Evolutionary conservation across 2,329 filamentous ascomycete species (phyloP), one percentile per base, ranked within the genome.

Genomic region (Stagonosporopsis tanaceti): DNA sequence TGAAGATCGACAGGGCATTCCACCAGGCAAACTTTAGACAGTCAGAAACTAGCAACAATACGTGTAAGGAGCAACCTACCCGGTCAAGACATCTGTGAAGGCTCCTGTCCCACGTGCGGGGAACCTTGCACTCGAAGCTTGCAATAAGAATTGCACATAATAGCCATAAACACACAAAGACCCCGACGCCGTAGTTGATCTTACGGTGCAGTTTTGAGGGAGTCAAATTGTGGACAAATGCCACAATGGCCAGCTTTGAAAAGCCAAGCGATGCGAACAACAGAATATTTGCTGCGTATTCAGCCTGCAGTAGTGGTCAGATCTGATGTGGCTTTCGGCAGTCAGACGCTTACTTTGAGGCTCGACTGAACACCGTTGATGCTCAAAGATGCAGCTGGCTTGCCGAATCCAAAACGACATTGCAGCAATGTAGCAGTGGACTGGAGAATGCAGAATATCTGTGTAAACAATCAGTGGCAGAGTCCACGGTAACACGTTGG

Each of bases 211-310:
- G 20, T 12, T 48, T 45, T 3, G 60, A 66, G 3, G 69, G 66
- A 1, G 66, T 64, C 22, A 73, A 53, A 25, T 54, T 60, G 17
- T 65, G 53, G 5, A 71, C 61, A 35, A 73, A 70, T 7, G 66
- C 62, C 15, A 67, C 59, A 28, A 72, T 57, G 25, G 65, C 64
- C 11, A 73, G 57, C 42, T 72, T 73, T 11, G 70, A 70, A 38
- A 71, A 63, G 11, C 66, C 65, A 17, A 72, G 57, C 28, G 65
- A 63, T 11, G 62, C 24, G 41, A 72, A 62, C 17, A 71, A 61
- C 11, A 71, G 55, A 2, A 71, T 59, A 8, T 51, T 66, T 8
- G 67, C 65, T 20, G 67, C 65, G 55, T 72, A 73, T 30, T 67
- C 65, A 38, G 60, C 61, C 70, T 73, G 12, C 15, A 6, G 4